These are phyloP conservation scores for Cryptococcus sp. DNA, from an alignment of 1,284 basidiomycete genomes.

Conservation along the genomic window DNA sequence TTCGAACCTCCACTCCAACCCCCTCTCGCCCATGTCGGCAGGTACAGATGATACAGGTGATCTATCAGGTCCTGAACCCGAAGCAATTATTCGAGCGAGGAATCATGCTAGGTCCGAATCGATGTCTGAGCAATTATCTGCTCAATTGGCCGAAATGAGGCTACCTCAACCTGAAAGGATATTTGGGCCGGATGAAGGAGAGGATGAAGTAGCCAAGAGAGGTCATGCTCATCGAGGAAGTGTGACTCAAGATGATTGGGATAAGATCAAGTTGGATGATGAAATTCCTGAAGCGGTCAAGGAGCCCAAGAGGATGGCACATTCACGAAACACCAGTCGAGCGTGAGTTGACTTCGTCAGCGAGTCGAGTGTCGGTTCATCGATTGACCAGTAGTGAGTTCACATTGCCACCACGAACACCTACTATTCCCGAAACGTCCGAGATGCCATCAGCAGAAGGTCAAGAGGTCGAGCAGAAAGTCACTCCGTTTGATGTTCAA, in stretches of 20 bases:
- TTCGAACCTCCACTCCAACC: constrained; percentile 4
- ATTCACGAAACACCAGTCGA: constrained; percentile 34
- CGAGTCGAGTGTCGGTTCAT: no score
- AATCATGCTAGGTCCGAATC: constrained; percentile 38
- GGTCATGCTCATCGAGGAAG: constrained; percentile 24
- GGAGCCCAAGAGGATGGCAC: constrained; percentile 35
- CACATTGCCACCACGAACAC: constrained; percentile 8
- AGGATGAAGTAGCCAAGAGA: constrained; percentile 14
- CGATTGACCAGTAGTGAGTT: constrained; percentile 5
- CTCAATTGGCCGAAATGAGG: constrained; percentile 42
- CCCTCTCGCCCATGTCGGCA: constrained; percentile 4
- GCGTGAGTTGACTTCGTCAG: constrained; percentile 27
- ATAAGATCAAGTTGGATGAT: constrained; percentile 43
- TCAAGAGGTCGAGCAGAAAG: constrained; percentile 63
- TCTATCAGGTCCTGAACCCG: constrained; percentile 46
- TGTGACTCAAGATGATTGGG: constrained; percentile 45
- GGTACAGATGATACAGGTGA: constrained; percentile 21
- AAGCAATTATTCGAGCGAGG: constrained; percentile 35
- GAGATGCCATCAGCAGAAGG: constrained; percentile 14
- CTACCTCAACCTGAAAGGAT: constrained; percentile 48
- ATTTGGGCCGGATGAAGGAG: constrained; percentile 41
- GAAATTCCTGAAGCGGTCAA: constrained; percentile 47
- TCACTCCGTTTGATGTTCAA: constrained; percentile 98
- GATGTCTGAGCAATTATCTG: constrained; percentile 45
- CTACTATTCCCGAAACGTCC: constrained; percentile 10